These are phyloP conservation scores for Groenewaldozyma tartarivorans DNA, from an alignment of 805 yeast species.

Conservation along the genomic window DNA sequence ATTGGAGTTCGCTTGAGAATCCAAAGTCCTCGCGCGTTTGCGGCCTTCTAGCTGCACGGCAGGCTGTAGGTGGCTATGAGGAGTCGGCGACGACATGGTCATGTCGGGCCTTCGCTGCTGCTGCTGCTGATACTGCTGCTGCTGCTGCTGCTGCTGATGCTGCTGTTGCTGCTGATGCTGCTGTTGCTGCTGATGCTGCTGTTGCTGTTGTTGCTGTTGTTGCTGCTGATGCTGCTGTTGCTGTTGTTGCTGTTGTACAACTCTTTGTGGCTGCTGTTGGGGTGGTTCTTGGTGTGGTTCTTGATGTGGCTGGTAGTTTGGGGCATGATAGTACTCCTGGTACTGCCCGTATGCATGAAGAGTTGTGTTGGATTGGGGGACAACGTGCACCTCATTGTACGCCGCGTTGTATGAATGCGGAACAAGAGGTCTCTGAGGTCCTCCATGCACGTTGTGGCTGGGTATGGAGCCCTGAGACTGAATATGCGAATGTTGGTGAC, in stretches of 20 bases:
- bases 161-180: no score
- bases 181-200: no score
- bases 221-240: no score
- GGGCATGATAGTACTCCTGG: not conserved
- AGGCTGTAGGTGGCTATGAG: not conserved
- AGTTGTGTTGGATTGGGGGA: not conserved
- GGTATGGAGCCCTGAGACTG: not conserved
- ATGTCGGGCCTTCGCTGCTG: not conserved
- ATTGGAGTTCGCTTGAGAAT: no score
- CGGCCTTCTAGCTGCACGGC: not conserved
- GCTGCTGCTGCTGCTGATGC: not conserved
- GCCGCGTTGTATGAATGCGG: no score
- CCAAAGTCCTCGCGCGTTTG: not conserved
- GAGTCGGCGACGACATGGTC: not conserved
- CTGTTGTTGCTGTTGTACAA: not conserved
- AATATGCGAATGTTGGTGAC: not conserved
- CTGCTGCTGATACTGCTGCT: constrained; percentile 1
- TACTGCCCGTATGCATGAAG: not conserved
- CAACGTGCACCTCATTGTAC: no score
- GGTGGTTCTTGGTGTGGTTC: no score
- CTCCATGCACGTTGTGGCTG: no score
- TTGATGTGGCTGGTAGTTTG: not conserved
- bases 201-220: no score
- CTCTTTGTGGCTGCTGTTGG: not conserved
- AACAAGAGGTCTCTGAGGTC: no score